phyloP scores from a whole-genome alignment of 371 early-diverging fungal genomes.

The Capillidium rhysosporum region DNA sequence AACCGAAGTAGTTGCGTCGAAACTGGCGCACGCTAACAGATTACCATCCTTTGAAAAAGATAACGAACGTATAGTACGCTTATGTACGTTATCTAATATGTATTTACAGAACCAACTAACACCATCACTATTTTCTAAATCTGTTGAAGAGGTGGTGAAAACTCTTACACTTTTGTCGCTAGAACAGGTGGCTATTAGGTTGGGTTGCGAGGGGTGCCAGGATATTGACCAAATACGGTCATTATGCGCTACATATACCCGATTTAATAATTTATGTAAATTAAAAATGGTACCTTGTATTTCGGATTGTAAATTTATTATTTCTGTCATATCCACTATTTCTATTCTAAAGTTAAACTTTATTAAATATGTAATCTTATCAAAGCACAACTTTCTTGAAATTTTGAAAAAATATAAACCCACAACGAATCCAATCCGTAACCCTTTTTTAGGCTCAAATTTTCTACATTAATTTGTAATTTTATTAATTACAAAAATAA shows the following conservation, averaged over 20 bases:
- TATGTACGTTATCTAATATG: constrained; percentile 62
- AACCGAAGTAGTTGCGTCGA: constrained; percentile 81
- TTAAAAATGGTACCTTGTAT: too few relatives aligned
- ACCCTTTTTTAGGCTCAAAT: too few relatives aligned
- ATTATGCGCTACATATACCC: constrained; percentile 40
- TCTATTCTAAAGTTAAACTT: too few relatives aligned
- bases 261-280: background rate
- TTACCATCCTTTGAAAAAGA: constrained; percentile 61
- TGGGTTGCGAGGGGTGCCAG: constrained; percentile 62
- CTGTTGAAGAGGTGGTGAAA: constrained; percentile 35
- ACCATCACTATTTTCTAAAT: constrained; percentile 10
- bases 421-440: too few relatives aligned
- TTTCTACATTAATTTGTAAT: too few relatives aligned
- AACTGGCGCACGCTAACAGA: constrained; percentile 73
- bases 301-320: too few relatives aligned
- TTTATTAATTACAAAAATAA: too few relatives aligned
- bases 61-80: constrained; percentile 75
- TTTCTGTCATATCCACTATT: too few relatives aligned
- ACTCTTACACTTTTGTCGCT: constrained; percentile 75
- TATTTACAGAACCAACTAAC: too few relatives aligned
- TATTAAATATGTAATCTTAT: too few relatives aligned
- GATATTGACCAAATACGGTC: constrained; percentile 83
- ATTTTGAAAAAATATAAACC: too few relatives aligned
- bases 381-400: too few relatives aligned
- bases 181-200: constrained; percentile 51